Evolutionary conservation across 176 grass and related monocot species (phyloP), one percentile per base, ranked within the genome.

Genomic region (Aechmea fasciata): DNA sequence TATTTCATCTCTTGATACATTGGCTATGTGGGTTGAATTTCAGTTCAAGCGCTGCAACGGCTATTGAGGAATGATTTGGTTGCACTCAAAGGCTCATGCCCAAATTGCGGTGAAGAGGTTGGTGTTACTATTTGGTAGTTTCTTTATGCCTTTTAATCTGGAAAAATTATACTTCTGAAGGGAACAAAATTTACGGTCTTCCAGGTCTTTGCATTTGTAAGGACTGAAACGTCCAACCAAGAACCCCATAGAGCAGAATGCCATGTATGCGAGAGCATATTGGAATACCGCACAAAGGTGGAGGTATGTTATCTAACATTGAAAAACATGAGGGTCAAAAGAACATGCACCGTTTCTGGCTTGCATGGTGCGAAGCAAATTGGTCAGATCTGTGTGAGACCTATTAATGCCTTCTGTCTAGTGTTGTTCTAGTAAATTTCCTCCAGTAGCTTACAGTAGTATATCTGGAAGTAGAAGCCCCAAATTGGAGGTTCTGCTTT

Each of bases 201-300:
- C 18, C 51, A 97, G 94, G 94, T 97, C 11, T 97, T 97, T 82
- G 87, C 94, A 67, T 93, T 97, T 68, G 94, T 97, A 20, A 92
- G 79, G 74, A 83, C 84, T 0, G 86, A 87, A 63, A 92, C 81
- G 64, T 87, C 82, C 41, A 81, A 71, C 17, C 63, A 71, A 72
- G 65, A 41, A 33, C 84, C 86, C 63, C 94, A 97, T 52, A 83
- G 63, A 83, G 89, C 94, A 29, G 79, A 87, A 74, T 97, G 94
- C 12, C 94, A 97, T 90, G 94, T 97, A n/a, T 97, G 94, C 48
- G 77, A 90, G 2, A 90, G 84, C 25, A 48, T 72, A 14, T 75
- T 97, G 89, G 94, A 92, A 77, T 97, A 82, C 48, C 89, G 84
- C 47, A 88, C 89, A 9, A 97, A 97, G 84, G 80, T 97, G 17